Evolutionary conservation across 2,329 filamentous ascomycete species (phyloP), one percentile per base, ranked within the genome.

Genomic region (Stromatinia cepivora): DNA sequence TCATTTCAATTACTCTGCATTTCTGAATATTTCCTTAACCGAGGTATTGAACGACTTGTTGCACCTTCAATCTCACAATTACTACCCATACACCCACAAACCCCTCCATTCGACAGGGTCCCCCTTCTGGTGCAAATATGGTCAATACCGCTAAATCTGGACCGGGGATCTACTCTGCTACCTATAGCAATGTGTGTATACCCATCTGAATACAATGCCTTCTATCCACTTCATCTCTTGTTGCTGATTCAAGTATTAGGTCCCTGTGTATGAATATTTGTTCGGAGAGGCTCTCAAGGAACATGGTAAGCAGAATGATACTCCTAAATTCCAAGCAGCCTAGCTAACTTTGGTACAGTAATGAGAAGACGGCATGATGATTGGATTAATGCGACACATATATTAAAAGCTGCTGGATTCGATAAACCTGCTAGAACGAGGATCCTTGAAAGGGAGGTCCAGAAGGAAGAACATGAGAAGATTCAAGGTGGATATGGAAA

Each of bases 351-450:
- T 20, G 5, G 7, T 25, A 13, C 28, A 78, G 77, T 98, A 73
- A 99, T 99, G 95, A 91, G 95, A 80, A 88, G 95, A 64, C 89
- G 94, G 71, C 87, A 89, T 66, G 95, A 99, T 80, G 89, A 98
- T 81, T 99, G 94, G 93, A 95, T 99, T 82, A 99, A 99, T 84
- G 95, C 95, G n/a, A 99, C 95, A 67, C 95, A 99, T 79, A 98
- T 99, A 71, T 84, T 99, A 62, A 99, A 99, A 79, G 93, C 96
- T 53, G 95, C 95, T 72, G 94, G 94, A 69, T 97, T 97, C 78
- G 95, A 99, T 81, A 99, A 99, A 81, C 95, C 95, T 3, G 93
- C 94, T 17, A 87, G 95, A 78, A 99, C 95, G 53, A 88, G 95
- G 72, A 98, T 99, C 69, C 86, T 99, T 7, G 95, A 99, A 82